Evolutionary conservation across 2,329 filamentous ascomycete genomes (phyloP).

Genomic region (Cercospora berteroae): DNA sequence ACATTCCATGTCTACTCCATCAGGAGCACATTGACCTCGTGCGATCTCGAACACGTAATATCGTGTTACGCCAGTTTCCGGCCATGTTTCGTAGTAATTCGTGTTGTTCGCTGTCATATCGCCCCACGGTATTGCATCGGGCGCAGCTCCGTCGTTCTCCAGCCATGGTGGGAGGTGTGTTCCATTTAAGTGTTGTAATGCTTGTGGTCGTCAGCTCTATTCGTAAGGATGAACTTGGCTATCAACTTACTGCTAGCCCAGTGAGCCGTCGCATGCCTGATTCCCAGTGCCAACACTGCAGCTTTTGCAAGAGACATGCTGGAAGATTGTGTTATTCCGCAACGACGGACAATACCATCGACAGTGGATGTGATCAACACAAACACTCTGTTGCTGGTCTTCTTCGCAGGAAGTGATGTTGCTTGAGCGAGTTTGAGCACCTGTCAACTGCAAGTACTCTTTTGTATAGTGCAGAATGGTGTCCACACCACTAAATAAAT

Average conservation of each 20-base stretch:
- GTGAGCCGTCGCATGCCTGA: neutral
- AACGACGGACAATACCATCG: neutral
- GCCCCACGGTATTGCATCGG: constrained; percentile 33
- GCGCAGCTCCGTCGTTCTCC: neutral
- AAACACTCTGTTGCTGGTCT: neutral
- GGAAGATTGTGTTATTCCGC: neutral
- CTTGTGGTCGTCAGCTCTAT: neutral
- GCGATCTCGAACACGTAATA: constrained; percentile 33
- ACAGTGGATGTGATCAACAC: neutral
- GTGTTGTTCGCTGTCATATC: constrained; percentile 30
- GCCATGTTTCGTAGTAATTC: constrained; percentile 35
- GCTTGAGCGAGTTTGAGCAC: neutral
- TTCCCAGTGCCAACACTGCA: neutral
- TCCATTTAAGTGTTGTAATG: constrained; percentile 1
- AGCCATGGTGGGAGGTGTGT: constrained; percentile 6
- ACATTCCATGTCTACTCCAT: constrained; percentile 32
- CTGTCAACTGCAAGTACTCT: neutral
- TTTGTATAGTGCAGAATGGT: neutral
- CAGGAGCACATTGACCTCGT: constrained; percentile 31
- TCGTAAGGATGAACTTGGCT: neutral
- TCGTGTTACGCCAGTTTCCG: constrained; percentile 35
- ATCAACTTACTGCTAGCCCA: neutral
- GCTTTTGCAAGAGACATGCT: neutral
- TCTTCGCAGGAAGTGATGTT: neutral
- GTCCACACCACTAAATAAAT: neutral